Conservation (phyloP, 2,329 filamentous ascomycete genomes). For the Tothia fuscella region DNA sequence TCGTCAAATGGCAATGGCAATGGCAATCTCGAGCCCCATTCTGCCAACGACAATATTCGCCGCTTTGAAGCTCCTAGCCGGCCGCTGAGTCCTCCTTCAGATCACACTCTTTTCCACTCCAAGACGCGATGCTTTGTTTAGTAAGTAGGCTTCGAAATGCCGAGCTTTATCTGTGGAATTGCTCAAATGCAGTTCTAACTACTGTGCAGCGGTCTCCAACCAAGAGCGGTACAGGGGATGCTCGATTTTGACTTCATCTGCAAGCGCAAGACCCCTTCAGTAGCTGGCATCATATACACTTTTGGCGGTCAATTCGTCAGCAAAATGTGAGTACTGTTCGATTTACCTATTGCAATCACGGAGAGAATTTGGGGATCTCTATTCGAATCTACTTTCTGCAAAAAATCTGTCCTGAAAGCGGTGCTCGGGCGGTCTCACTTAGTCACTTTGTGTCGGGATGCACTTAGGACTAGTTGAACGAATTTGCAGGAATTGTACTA, state of each 20-base stretch:
- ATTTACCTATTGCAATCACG: too few species aligned
- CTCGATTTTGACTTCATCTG: constrained; percentile 99
- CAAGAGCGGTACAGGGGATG: constrained; percentile 53
- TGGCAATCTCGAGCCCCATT: constrained; percentile 30
- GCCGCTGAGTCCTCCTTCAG: constrained; percentile 75
- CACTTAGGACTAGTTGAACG: too few species aligned
- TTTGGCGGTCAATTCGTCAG: constrained; percentile 99
- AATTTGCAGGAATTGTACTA: too few species aligned
- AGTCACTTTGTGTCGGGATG: too few species aligned
- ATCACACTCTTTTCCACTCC: constrained; percentile 91
- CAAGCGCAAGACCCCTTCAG: constrained; percentile 93
- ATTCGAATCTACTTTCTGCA: too few species aligned
- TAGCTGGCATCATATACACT: constrained; percentile 99
- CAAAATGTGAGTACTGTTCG: constrained; percentile 66
- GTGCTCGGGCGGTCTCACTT: too few species aligned
- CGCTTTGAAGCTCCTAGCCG: constrained; percentile 90
- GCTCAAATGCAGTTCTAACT: not conserved
- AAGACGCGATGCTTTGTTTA: constrained; percentile 99
- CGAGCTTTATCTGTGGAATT: not conserved
- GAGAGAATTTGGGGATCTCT: too few species aligned
- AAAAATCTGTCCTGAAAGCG: too few species aligned
- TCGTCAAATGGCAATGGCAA: constrained; percentile 20
- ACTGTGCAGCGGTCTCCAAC: constrained; percentile 67
- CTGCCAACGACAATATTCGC: constrained; percentile 97
- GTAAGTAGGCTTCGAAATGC: constrained; percentile 36